Evolutionary conservation across 148 eudicot species (phyloP).

Genomic region (Drosera capensis): DNA sequence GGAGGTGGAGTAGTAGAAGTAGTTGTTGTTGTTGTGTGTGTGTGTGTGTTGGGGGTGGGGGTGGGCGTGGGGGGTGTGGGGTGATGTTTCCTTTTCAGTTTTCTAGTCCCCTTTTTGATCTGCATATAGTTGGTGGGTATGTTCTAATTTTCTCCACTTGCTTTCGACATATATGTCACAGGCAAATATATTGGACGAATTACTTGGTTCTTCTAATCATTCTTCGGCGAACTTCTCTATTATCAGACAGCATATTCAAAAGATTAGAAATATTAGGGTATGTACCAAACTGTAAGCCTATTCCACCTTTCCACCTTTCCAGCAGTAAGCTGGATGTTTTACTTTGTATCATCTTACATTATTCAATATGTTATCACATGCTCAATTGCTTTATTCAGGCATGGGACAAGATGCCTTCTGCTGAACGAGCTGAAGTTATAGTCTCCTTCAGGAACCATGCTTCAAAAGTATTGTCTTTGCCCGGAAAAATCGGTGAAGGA

Average conservation of each 20-base stretch:
- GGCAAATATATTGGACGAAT: slow-evolving; percentile 74
- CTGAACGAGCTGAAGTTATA: slow-evolving; percentile 51
- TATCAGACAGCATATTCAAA: slow-evolving; percentile 35
- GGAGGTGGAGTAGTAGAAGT: too few relatives aligned
- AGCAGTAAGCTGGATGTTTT: background rate
- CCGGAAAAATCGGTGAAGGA: slow-evolving; percentile 24
- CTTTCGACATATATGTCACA: slow-evolving; percentile 11
- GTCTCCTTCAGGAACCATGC: slow-evolving; percentile 36
- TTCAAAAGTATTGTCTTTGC: slow-evolving; percentile 21
- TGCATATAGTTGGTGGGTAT: too few relatives aligned
- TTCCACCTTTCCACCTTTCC: background rate
- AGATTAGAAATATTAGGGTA: slow-evolving; percentile 58
- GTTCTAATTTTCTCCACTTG: too few relatives aligned
- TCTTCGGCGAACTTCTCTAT: slow-evolving; percentile 24
- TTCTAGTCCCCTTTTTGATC: too few relatives aligned
- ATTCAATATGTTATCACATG: background rate
- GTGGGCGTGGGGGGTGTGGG: too few relatives aligned
- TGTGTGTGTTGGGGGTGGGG: too few relatives aligned
- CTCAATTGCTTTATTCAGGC: slow-evolving; percentile 27
- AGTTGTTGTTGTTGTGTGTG: too few relatives aligned
- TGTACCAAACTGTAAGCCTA: slow-evolving; percentile 3
- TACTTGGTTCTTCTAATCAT: slow-evolving; percentile 23
- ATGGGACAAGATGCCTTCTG: slow-evolving; percentile 51
- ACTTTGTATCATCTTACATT: background rate
- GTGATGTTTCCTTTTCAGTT: too few relatives aligned